These are phyloP conservation scores for Marsdenia floribunda DNA, from an alignment of 257 asterid species.

Conservation along the genomic window DNA sequence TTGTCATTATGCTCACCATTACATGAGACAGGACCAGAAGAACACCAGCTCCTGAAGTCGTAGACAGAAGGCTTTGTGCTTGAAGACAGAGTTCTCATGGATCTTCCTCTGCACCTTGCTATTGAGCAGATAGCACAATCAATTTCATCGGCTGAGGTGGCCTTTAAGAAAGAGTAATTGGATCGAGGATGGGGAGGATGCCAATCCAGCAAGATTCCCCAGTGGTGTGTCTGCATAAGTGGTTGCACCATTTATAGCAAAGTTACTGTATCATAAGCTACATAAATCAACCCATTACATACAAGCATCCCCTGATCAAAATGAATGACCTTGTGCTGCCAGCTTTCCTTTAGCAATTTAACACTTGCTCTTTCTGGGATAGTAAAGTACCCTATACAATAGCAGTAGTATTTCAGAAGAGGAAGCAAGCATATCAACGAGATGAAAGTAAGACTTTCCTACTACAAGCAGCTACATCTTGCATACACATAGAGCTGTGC, in stretches of 20 bases:
- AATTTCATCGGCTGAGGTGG: background rate
- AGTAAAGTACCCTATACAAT: constrained; percentile 52
- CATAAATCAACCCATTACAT: constrained; percentile 65
- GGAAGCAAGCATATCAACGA: background rate
- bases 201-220: constrained; percentile 3
- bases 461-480: background rate
- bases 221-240: background rate
- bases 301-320: constrained; percentile 73
- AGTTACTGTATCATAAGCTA: constrained; percentile 48
- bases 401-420: constrained; percentile 11
- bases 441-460: background rate
- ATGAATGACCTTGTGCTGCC: constrained; percentile 60
- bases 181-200: background rate
- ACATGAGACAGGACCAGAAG: background rate
- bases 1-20: background rate
- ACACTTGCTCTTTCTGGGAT: constrained; percentile 40
- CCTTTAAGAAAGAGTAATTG: background rate
- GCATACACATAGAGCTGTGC: too few species aligned
- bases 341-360: constrained; percentile 62
- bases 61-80: background rate
- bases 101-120: background rate
- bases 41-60: background rate
- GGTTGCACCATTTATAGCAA: background rate
- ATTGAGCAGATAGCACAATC: constrained; percentile 6
- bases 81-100: background rate